A percentile compares a stretch with the other conserved stretches of the same genome.
Evolutionary conservation across 495 filamentous ascomycete genomes (phyloP).

Genomic region (Chaetomium tenue): DNA sequence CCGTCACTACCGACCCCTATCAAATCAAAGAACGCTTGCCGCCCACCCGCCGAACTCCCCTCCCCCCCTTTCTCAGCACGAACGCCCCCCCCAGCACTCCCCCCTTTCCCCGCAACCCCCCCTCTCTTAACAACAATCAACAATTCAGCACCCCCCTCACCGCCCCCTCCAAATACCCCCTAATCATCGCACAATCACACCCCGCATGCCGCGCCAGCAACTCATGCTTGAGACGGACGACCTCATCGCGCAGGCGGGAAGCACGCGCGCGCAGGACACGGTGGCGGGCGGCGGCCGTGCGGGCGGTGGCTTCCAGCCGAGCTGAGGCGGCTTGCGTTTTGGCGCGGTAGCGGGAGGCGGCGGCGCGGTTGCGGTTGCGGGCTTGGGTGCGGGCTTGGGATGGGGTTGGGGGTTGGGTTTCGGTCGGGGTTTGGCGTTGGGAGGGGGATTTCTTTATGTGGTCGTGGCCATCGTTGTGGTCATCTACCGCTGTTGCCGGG

Average conservation of each 20-base stretch:
- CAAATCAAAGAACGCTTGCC: no score
- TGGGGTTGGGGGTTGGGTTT: neutral
- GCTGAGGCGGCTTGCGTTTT: conserved; percentile 20
- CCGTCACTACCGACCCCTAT: no score
- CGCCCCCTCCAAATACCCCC: conserved; percentile 49
- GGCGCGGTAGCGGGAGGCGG: conserved; percentile 23
- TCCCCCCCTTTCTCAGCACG: no score
- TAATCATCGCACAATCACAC: conserved; percentile 53
- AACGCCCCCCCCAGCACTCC: no score
- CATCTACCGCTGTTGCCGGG: neutral
- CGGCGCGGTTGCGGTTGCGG: conserved; percentile 18
- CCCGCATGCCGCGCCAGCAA: conserved; percentile 48
- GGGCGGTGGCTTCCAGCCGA: conserved; percentile 42
- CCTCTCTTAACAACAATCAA: no score
- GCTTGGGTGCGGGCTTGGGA: neutral
- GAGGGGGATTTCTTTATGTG: neutral
- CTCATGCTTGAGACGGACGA: conserved; percentile 54
- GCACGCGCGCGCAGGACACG: conserved; percentile 30
- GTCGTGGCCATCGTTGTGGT: neutral
- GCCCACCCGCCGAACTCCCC: no score
- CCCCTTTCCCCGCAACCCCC: no score
- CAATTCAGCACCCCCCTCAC: conserved; percentile 23
- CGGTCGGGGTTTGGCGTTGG: no score
- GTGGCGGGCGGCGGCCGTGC: conserved; percentile 28
- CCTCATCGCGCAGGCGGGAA: conserved; percentile 44